A percentile compares a stretch with the other conserved stretches of the same genome.
These are phyloP conservation scores for Beauveria sp. DNA, from an alignment of 2,329 filamentous ascomycete species.

Conservation along the genomic window DNA sequence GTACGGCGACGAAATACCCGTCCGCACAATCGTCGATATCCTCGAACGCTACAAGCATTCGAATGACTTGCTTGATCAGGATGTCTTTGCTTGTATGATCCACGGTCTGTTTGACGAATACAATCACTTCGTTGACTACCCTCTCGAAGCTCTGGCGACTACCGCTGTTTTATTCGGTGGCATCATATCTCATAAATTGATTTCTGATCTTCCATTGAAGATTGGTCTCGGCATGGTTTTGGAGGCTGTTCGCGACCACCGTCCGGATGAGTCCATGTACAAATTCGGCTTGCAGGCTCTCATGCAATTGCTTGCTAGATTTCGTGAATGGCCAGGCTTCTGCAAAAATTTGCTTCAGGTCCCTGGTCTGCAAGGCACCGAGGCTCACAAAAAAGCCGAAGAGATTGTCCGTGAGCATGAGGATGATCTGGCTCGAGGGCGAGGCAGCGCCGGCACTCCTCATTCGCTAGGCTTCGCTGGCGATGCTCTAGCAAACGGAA, in stretches of 20 bases:
- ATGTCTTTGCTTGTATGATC: conserved; percentile 97
- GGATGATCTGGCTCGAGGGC: conserved; percentile 49
- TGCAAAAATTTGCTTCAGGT: conserved; percentile 80
- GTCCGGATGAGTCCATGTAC: conserved; percentile 84
- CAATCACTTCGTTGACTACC: conserved; percentile 89
- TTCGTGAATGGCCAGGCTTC: conserved; percentile 93
- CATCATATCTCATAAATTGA: conserved; percentile 87
- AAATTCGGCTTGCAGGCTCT: conserved; percentile 95
- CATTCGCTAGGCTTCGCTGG: conserved; percentile 30
- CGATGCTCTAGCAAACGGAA: conserved; percentile 62
- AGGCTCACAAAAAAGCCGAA: conserved; percentile 75
- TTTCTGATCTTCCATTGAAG: conserved; percentile 83
- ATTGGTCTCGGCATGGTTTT: conserved; percentile 96
- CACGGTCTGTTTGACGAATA: conserved; percentile 97
- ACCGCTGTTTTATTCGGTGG: conserved; percentile 95
- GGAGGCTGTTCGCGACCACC: conserved; percentile 85
- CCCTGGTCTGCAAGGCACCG: conserved; percentile 72
- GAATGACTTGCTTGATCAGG: conserved; percentile 74
- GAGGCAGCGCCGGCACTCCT: conserved; percentile 40
- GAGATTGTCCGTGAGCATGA: conserved; percentile 66
- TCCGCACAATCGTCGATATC: conserved; percentile 76
- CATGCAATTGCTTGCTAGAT: conserved; percentile 74
- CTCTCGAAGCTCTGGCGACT: conserved; percentile 88
- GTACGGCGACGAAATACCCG: conserved; percentile 86
- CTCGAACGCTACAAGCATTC: conserved; percentile 86